These are phyloP conservation scores for Paspalum vaginatum DNA, from an alignment of 176 grass and related monocot species.

Conservation along the genomic window DNA sequence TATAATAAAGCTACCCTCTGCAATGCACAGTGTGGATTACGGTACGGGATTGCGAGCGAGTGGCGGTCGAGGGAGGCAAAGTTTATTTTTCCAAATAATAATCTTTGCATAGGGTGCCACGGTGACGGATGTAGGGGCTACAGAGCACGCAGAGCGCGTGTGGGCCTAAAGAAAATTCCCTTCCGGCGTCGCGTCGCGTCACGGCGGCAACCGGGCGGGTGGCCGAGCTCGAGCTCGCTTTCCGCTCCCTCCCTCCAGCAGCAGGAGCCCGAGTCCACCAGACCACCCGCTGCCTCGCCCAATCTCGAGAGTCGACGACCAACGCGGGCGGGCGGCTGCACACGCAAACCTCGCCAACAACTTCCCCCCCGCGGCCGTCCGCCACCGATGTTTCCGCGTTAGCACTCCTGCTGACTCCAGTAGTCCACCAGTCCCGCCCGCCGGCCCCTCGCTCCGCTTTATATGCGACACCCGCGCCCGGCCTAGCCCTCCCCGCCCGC, in stretches of 20 bases:
- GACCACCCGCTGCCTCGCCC: background rate
- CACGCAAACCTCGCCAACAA: conserved; percentile 7
- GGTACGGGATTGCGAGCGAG: background rate
- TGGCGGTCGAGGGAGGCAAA: no score
- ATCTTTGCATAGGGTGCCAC: background rate
- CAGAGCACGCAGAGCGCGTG: background rate
- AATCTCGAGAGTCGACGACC: conserved; percentile 9
- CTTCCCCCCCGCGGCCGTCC: background rate
- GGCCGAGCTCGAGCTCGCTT: background rate
- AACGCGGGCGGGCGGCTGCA: background rate
- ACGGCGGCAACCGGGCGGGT: background rate
- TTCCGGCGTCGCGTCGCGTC: background rate
- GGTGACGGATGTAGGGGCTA: background rate
- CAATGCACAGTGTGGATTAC: background rate
- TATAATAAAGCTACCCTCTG: no score
- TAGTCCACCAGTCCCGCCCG: no score
- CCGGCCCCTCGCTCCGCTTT: conserved; percentile 2
- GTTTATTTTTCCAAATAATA: background rate
- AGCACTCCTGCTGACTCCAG: background rate
- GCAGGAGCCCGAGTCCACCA: conserved; percentile 38
- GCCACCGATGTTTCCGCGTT: conserved; percentile 62
- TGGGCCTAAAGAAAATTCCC: background rate
- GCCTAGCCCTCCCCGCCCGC: background rate
- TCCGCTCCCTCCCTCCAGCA: background rate
- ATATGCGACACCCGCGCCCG: conserved; percentile 29